Percentiles rank a stretch among this genome's conserved stretches.
Evolutionary conservation across 371 early-diverging fungal species (phyloP).

Genomic region (Ecytonucleospora hepatopenaei): DNA sequence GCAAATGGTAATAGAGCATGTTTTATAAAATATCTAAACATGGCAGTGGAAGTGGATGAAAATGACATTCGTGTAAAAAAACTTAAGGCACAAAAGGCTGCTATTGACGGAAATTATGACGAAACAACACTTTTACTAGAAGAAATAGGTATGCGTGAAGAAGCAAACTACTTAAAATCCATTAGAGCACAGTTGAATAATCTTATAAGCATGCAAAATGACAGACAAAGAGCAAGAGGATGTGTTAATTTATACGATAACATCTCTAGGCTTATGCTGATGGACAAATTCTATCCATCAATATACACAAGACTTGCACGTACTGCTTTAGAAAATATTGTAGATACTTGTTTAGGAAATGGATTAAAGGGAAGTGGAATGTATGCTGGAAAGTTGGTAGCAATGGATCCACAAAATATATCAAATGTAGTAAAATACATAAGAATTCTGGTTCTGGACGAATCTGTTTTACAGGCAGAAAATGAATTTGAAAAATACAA

Average conservation of each 20-base stretch:
- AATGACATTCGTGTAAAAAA: background rate
- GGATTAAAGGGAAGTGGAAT: background rate
- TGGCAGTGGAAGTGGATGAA: background rate
- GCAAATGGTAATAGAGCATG: background rate
- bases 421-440: constrained; percentile 11
- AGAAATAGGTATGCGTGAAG: background rate
- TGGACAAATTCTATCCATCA: constrained; percentile 4
- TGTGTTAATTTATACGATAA: background rate
- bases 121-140: background rate
- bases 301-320: constrained; percentile 2
- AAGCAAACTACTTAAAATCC: background rate
- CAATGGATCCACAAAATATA: constrained; percentile 5
- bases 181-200: background rate
- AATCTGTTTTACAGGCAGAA: constrained; percentile 1
- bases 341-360: background rate
- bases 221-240: background rate
- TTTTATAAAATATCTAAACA: background rate
- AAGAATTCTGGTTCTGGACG: background rate
- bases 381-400: constrained; percentile 1
- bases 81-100: background rate
- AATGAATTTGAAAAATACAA: constrained; percentile 3
- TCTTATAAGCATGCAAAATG: background rate
- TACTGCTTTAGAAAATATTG: constrained; percentile 7
- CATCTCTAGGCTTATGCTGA: background rate
- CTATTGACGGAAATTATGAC: background rate